These are phyloP conservation scores for Pseudisothecium myosuroides DNA, from an alignment of 225 moss, liverwort and hornwort species.

Conservation along the genomic window DNA sequence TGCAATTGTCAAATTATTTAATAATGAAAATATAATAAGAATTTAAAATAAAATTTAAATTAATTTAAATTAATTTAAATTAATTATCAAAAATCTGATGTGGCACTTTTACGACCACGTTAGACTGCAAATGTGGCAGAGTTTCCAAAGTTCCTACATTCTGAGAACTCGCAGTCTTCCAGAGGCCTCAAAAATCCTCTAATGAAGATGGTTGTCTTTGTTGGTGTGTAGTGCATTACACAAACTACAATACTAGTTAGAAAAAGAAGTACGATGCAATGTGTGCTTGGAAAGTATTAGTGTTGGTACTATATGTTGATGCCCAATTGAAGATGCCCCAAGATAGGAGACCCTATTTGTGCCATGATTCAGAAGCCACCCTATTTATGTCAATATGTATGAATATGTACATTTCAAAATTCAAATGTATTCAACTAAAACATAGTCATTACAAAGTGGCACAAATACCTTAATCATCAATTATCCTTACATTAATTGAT, in stretches of 20 bases:
- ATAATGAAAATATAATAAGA: too few species aligned
- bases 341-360: not conserved
- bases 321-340: accelerated
- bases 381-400: too few species aligned
- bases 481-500: not conserved
- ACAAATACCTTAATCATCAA: not conserved
- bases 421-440: not conserved
- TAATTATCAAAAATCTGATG: too few species aligned
- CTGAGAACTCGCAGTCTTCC: too few species aligned
- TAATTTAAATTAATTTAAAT: too few species aligned
- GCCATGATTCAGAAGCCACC: not conserved
- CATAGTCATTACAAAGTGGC: not conserved
- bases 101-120: too few species aligned
- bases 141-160: too few species aligned
- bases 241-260: accelerated
- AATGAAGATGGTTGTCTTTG: accelerated
- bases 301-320: not conserved
- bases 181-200: too few species aligned
- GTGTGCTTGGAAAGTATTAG: not conserved
- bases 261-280: not conserved
- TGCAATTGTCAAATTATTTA: too few species aligned
- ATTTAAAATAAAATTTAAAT: too few species aligned
- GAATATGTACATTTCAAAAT: not conserved
- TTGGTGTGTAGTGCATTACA: accelerated
- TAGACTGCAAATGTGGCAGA: too few species aligned